Base-by-base conservation (phyloP, 352 stramenopile genomes). In the Phytophthora hibernalis region DNA sequence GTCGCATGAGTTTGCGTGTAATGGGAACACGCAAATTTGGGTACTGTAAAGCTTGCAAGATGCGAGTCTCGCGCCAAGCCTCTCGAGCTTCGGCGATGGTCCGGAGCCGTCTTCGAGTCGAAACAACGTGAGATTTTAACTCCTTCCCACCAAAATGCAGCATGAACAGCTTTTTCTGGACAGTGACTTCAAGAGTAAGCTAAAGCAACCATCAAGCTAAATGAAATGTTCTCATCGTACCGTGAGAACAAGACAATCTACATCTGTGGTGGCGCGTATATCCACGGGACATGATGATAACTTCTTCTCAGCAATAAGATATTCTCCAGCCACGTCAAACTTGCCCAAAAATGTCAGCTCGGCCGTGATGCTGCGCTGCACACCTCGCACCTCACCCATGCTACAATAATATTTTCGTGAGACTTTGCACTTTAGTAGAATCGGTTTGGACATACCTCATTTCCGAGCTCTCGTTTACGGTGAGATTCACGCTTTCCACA, bases 1-100 rank as follows among this genome's bases (percentile, higher is more conserved):
- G 68, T 5, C 87, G 82, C 87, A 95, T 94, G 65, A 94, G 84
- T 61, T 93, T 93, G 44, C 84, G 77, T 22, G 85, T 93, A 63
- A 93, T 91, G 13, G 85, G 82, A 18, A 93, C 79, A 24, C 81
- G 83, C 45, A 92, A 55, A 42, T 84, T 80, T 21, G 87, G 83
- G 49, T 93, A 92, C 42, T 77, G 51, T 48, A 91, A 66, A 8
- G 85, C 85, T 53, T 94, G 85, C 31, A 87, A 70, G 28, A 95
- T 72, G 20, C 87, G 83, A 1, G 85, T 92, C 58, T 96, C 83
- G 13, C 85, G 77, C 85, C 87, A 94, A 22, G 67, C 81, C 22
- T 91, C 82, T 4, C 87, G 82, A 30, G 80, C 73, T 44, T 79
- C 72, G 5, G 76, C 77, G 42, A 94, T 88, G 24, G 33, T 22